Percentiles rank a stretch among this genome's conserved stretches.
Evolutionary conservation across 2,329 filamentous ascomycete genomes (phyloP).

Genomic region (Botrytis medusae): DNA sequence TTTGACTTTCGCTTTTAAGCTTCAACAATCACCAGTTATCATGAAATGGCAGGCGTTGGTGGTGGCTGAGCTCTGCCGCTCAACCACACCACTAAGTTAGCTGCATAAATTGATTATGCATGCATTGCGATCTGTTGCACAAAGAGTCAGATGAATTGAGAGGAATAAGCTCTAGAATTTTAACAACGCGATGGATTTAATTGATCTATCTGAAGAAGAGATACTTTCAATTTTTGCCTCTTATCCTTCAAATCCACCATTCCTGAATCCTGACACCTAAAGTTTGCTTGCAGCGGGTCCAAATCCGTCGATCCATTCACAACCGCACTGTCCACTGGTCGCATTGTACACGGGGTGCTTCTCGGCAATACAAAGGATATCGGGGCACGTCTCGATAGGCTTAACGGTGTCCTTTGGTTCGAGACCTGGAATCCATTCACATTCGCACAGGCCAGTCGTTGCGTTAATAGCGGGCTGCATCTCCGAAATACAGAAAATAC

Average conservation of each 20-base stretch:
- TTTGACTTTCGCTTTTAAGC: too few species aligned
- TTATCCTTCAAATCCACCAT: neutral
- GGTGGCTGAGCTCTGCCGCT: neutral
- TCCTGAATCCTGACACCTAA: neutral
- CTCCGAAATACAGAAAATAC: constrained; percentile 25
- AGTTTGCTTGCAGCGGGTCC: constrained; percentile 15
- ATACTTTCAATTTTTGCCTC: neutral
- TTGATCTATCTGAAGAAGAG: neutral
- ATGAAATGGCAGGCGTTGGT: neutral
- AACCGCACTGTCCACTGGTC: constrained; percentile 20
- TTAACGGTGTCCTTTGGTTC: neutral
- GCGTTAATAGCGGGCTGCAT: constrained; percentile 18
- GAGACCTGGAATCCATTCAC: constrained; percentile 22
- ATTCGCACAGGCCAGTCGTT: constrained; percentile 21
- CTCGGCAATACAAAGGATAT: constrained; percentile 22
- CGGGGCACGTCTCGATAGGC: neutral
- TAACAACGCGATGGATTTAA: neutral
- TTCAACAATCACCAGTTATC: neutral
- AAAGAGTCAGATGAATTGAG: neutral
- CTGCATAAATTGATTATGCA: neutral
- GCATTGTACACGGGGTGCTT: constrained; percentile 21
- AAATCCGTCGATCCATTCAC: constrained; percentile 22
- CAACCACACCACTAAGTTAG: constrained; percentile 1
- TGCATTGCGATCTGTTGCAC: neutral
- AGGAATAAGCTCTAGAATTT: neutral